Conservation (phyloP, 495 filamentous ascomycete species). For the Tuber indicum region DNA sequence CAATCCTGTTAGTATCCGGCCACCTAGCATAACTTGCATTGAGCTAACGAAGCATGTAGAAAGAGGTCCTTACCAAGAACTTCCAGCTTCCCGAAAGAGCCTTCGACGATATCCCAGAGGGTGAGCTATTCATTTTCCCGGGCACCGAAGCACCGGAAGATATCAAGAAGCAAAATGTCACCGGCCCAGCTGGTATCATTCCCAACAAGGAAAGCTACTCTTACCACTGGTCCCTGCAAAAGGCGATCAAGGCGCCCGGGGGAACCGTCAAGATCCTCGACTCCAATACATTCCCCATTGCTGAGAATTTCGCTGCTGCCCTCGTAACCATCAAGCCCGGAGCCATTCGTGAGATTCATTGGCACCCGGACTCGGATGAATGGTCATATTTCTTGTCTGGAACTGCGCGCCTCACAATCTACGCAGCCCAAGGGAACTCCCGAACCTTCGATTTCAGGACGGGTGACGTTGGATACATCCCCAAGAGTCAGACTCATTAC, state of each 20-base stretch:
- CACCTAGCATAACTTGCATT: constrained; percentile 7
- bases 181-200: constrained; percentile 54
- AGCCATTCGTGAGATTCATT: constrained; percentile 72
- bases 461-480: constrained; percentile 69
- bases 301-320: constrained; percentile 55
- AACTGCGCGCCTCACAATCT: constrained; percentile 60
- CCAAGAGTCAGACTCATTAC: constrained; percentile 59
- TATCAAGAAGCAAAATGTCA: constrained; percentile 57
- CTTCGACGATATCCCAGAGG: constrained; percentile 55
- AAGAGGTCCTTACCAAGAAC: constrained; percentile 59
- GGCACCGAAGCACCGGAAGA: constrained; percentile 57
- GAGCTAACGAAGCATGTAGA: constrained; percentile 25
- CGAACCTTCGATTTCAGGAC: constrained; percentile 68
- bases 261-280: constrained; percentile 65
- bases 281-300: constrained; percentile 57
- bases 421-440: constrained; percentile 52
- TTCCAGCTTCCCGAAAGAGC: constrained; percentile 51
- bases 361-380: constrained; percentile 68
- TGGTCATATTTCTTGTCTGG: constrained; percentile 72
- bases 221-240: constrained; percentile 62
- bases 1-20: constrained; percentile 46
- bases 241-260: constrained; percentile 53
- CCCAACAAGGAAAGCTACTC: constrained; percentile 53
- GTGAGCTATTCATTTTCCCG: constrained; percentile 64
- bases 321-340: constrained; percentile 62